These are phyloP conservation scores for Umbelopsis vinacea DNA, from an alignment of 192 early-diverging fungal species.

Conservation along the genomic window DNA sequence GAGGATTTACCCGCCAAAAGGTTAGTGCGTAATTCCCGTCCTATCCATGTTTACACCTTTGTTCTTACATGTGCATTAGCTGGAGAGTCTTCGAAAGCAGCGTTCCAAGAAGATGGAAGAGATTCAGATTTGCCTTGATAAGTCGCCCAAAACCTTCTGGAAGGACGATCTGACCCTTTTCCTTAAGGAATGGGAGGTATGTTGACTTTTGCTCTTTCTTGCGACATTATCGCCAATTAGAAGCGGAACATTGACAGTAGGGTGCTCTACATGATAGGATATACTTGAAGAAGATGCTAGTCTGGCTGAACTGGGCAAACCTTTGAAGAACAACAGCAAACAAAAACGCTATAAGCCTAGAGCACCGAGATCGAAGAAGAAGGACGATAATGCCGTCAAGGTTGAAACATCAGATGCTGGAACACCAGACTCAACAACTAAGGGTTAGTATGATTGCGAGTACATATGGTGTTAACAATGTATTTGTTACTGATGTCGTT, in stretches of 20 bases:
- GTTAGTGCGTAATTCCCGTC: constrained; percentile 32
- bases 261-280: neutral
- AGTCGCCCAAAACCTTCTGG: constrained; percentile 83
- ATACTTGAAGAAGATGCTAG: constrained; percentile 34
- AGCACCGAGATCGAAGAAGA: constrained; percentile 3
- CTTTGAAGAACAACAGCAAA: neutral
- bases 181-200: constrained; percentile 78
- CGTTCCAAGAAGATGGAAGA: constrained; percentile 67
- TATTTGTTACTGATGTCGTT: neutral
- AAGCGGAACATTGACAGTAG: neutral
- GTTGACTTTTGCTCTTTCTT: constrained; percentile 34
- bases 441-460: neutral
- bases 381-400: neutral
- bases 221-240: neutral
- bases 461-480: neutral
- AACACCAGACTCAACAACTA: neutral
- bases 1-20: constrained; percentile 89
- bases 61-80: constrained; percentile 35
- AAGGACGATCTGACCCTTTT: constrained; percentile 84
- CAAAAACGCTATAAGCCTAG: neutral
- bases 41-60: neutral
- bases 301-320: constrained; percentile 9
- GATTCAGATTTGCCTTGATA: constrained; percentile 65
- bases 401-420: neutral
- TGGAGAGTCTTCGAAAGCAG: constrained; percentile 76